phyloP scores from a whole-genome alignment of 2,329 filamentous ascomycete genomes.

The Zymoseptoria pseudotritici region DNA sequence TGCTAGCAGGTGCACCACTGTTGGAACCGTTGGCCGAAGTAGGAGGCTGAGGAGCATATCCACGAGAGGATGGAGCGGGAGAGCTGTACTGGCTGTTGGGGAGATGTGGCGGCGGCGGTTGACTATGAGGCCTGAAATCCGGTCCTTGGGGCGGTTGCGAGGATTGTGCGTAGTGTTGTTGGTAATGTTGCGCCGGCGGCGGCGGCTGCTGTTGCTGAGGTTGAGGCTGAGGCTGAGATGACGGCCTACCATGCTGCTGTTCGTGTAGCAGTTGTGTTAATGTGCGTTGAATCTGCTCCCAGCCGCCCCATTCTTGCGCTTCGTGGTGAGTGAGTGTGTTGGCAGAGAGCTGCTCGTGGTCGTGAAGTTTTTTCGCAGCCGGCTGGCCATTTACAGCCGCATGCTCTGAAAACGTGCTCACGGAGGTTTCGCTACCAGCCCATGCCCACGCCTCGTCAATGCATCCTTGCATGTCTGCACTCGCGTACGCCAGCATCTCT shows the following conservation, averaged over 20 bases:
- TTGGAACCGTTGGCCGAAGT: slow-evolving; percentile 11
- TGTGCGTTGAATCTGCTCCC: slow-evolving; percentile 64
- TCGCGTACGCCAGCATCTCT: slow-evolving; percentile 79
- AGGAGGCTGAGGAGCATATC: slow-evolving; percentile 5
- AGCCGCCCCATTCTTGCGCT: slow-evolving; percentile 65
- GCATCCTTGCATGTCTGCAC: slow-evolving; percentile 77
- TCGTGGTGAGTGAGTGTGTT: slow-evolving; percentile 22
- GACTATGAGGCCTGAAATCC: slow-evolving; percentile 6
- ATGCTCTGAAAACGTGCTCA: slow-evolving; percentile 14
- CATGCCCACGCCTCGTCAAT: slow-evolving; percentile 77
- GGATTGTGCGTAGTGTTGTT: slow-evolving; percentile 12
- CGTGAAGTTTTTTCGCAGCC: slow-evolving; percentile 10
- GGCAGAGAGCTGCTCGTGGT: slow-evolving; percentile 17
- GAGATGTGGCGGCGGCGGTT: slow-evolving; percentile 14
- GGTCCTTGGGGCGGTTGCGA: slow-evolving; percentile 11
- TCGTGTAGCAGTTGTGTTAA: slow-evolving; percentile 50
- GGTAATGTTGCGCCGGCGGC: slow-evolving; percentile 8
- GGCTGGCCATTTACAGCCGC: slow-evolving; percentile 12
- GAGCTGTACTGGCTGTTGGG: slow-evolving; percentile 9
- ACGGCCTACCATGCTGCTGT: slow-evolving; percentile 27
- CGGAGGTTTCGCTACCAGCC: slow-evolving; percentile 44
- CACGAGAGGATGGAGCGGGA: slow-evolving; percentile 9
- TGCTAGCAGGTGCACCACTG: slow-evolving; percentile 15
- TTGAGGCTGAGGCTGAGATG: slow-evolving; percentile 8
- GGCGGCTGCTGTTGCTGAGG: slow-evolving; percentile 7